A percentile compares a stretch with the other conserved stretches of the same genome.
These are phyloP conservation scores for Dictyostelium discoideum DNA, from an alignment of 78 protist genomes.

Conservation along the genomic window DNA sequence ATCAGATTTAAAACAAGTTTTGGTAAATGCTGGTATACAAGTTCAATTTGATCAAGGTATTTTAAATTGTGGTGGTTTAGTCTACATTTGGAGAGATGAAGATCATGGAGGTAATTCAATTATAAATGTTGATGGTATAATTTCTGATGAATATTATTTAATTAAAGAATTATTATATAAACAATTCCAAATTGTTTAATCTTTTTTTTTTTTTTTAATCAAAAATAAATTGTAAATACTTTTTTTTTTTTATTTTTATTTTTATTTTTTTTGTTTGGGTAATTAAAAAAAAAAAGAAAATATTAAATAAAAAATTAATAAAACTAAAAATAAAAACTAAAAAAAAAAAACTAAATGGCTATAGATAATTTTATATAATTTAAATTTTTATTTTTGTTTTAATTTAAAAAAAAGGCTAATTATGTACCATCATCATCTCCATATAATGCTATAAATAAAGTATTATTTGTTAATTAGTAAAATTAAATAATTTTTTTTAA, in stretches of 20 bases:
- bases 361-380: not conserved
- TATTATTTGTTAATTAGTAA: not conserved
- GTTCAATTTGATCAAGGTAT: constrained; percentile 77
- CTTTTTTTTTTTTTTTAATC: not conserved
- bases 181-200: constrained; percentile 60
- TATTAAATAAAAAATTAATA: not conserved
- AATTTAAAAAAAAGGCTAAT: not conserved
- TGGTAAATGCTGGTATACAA: not conserved
- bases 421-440: constrained; percentile 75
- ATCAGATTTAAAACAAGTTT: constrained; percentile 52
- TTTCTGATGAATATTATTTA: constrained; percentile 63
- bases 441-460: not conserved
- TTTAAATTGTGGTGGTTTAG: constrained; percentile 24
- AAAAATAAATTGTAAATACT: not conserved
- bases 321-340: not conserved
- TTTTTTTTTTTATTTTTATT: not conserved
- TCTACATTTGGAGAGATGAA: constrained; percentile 73
- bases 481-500: too few species aligned
- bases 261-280: not conserved
- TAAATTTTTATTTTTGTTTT: not conserved
- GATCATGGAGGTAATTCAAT: constrained; percentile 51
- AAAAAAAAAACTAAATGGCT: not conserved
- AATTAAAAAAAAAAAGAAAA: not conserved
- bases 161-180: constrained; percentile 56
- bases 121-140: constrained; percentile 61